A percentile compares a stretch with the other conserved stretches of the same genome.
phyloP scores from a whole-genome alignment of 2,329 filamentous ascomycete genomes.

The Emmonsiellopsis sp. region DNA sequence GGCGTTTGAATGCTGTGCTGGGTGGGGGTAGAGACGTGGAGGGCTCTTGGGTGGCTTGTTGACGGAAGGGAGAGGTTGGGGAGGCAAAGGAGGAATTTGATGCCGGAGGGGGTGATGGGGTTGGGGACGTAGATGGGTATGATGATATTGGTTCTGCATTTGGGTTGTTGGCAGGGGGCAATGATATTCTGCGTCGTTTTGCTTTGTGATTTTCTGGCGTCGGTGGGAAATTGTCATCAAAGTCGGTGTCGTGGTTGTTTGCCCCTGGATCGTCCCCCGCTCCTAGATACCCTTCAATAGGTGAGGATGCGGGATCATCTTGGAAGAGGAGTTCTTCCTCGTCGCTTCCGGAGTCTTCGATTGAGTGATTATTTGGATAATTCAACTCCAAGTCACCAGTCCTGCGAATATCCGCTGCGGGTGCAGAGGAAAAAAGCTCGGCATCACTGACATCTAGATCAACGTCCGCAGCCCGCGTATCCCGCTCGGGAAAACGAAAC shows the following conservation, averaged over 20 bases:
- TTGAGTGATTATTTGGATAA: background rate
- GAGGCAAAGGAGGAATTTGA: conserved; percentile 5
- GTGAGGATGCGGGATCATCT: background rate
- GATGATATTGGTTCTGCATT: conserved; percentile 13
- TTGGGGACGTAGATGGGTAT: conserved; percentile 7
- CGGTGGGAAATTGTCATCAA: conserved; percentile 23
- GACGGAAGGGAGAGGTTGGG: background rate
- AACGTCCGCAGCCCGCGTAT: conserved; percentile 1
- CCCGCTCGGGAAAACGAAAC: conserved; percentile 8
- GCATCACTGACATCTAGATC: background rate
- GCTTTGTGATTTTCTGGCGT: conserved; percentile 12
- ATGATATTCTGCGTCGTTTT: conserved; percentile 25
- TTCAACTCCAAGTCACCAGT: background rate
- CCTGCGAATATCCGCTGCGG: background rate
- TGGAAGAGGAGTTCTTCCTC: background rate
- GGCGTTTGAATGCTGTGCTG: background rate
- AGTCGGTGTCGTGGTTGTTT: conserved; percentile 14
- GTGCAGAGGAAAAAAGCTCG: background rate
- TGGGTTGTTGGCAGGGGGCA: conserved; percentile 3
- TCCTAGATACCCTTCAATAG: background rate
- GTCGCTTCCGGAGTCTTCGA: conserved; percentile 4
- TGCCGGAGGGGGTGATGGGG: conserved; percentile 4
- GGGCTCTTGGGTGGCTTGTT: conserved; percentile 1
- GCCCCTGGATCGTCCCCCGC: background rate
- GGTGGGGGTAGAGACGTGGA: conserved; percentile 7